phyloP scores from a whole-genome alignment of 2,329 filamentous ascomycete species.

The Ophiocordyceps polyrhachis-furcata region DNA sequence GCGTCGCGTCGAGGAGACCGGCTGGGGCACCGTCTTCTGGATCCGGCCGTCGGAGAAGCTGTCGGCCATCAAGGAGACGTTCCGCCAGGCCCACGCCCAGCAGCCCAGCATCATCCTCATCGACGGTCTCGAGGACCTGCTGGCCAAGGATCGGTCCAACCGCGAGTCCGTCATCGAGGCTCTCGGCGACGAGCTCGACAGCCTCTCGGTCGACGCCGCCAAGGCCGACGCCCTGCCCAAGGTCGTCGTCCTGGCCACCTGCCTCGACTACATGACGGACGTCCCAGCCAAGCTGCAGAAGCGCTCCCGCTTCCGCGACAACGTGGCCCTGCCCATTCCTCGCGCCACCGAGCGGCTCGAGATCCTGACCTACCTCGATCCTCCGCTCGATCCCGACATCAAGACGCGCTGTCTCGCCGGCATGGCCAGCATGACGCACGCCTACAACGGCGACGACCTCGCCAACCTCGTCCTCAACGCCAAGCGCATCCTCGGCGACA shows the following conservation, averaged over 20 bases:
- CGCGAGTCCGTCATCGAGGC: slow-evolving; percentile 29
- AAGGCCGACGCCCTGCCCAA: slow-evolving; percentile 23
- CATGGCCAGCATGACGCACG: slow-evolving; percentile 62
- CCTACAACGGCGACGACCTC: slow-evolving; percentile 68
- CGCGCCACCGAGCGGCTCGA: slow-evolving; percentile 50
- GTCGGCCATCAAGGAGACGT: slow-evolving; percentile 42
- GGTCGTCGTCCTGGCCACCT: slow-evolving; percentile 58
- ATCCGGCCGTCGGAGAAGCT: slow-evolving; percentile 38
- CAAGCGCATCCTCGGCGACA: slow-evolving; percentile 9
- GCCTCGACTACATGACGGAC: slow-evolving; percentile 49
- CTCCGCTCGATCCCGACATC: slow-evolving; percentile 25
- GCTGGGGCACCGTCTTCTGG: slow-evolving; percentile 52
- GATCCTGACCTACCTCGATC: slow-evolving; percentile 47
- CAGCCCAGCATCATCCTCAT: slow-evolving; percentile 66
- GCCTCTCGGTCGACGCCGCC: slow-evolving; percentile 23
- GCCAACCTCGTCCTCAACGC: slow-evolving; percentile 34
- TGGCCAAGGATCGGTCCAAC: slow-evolving; percentile 38
- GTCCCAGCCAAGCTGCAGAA: slow-evolving; percentile 52
- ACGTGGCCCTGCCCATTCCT: slow-evolving; percentile 62
- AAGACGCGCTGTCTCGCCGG: slow-evolving; percentile 33
- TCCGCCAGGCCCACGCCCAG: slow-evolving; percentile 46
- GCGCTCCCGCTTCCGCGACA: slow-evolving; percentile 42
- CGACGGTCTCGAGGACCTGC: slow-evolving; percentile 56
- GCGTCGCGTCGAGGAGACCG: slow-evolving; percentile 42
- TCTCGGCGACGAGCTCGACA: slow-evolving; percentile 36